Percentiles rank a stretch among this genome's conserved stretches.
Conservation (phyloP, 1,284 basidiomycete species). For the Ustilago sp. region DNA sequence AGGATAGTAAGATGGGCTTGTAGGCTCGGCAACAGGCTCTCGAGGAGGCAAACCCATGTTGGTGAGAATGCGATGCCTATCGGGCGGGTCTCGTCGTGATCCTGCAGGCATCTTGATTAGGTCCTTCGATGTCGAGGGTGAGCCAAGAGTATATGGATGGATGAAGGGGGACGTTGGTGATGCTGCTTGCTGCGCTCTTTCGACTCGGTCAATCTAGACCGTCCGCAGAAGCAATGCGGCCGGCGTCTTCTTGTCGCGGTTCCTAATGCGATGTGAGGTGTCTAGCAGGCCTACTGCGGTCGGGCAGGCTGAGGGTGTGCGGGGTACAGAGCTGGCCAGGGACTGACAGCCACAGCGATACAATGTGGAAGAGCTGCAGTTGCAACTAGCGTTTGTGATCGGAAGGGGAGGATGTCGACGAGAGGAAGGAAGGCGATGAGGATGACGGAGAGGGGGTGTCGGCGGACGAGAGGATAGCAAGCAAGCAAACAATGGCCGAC, state of each 20-base stretch:
- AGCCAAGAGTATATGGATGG: not conserved
- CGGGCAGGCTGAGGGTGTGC: not conserved
- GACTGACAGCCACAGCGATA: not conserved
- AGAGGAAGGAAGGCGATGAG: not conserved
- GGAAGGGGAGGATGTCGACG: not conserved
- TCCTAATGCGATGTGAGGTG: not conserved
- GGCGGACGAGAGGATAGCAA: not conserved
- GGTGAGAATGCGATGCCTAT: constrained; percentile 39
- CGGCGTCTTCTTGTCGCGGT: not conserved
- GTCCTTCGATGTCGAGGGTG: not conserved
- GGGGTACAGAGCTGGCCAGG: not conserved
- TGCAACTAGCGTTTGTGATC: not conserved
- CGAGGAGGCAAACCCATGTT: constrained; percentile 48
- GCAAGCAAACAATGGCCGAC: not conserved
- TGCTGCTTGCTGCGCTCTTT: not conserved
- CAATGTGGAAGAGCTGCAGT: not conserved
- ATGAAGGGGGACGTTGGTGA: not conserved
- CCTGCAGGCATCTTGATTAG: constrained; percentile 27
- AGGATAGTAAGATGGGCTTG: constrained; percentile 29
- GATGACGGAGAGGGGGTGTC: not conserved
- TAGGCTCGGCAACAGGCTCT: constrained; percentile 29
- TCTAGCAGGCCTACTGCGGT: not conserved
- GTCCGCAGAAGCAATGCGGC: not conserved
- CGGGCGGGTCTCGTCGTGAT: constrained; percentile 32
- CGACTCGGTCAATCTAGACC: not conserved